Conservation (phyloP, 129 eudicot genomes). For the Erigeron canadensis region DNA sequence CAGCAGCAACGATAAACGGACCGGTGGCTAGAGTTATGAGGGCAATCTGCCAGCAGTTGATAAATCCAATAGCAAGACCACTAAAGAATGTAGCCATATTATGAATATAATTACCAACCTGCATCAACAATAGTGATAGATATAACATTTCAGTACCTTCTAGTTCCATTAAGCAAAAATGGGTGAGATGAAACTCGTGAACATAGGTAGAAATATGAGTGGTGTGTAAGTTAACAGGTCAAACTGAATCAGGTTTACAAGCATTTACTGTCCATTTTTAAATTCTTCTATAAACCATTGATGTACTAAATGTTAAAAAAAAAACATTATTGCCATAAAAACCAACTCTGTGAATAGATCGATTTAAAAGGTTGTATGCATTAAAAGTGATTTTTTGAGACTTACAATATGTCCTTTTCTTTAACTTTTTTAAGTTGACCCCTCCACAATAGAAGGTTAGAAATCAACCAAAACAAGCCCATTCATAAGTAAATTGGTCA, state of each 20-base stretch:
- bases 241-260: not conserved
- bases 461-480: not conserved
- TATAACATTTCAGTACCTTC: conserved; percentile 2
- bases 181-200: not conserved
- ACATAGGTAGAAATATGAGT: not conserved
- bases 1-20: conserved; percentile 97
- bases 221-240: not conserved
- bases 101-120: conserved; percentile 98
- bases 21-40: conserved; percentile 89
- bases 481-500: conserved; percentile 2
- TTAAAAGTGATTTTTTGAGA: not conserved
- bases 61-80: conserved; percentile 89
- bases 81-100: conserved; percentile 99
- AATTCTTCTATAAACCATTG: not conserved
- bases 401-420: not conserved
- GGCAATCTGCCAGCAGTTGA: conserved; percentile 98
- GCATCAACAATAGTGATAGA: conserved; percentile 27
- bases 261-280: not conserved
- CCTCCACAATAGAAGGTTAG: not conserved
- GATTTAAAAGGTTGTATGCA: not conserved
- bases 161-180: not conserved
- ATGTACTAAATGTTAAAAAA: conserved; percentile 1
- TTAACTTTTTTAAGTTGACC: not conserved
- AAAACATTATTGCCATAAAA: not conserved
- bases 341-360: not conserved